Base-by-base conservation (phyloP, 371 early-diverging fungal genomes). In the Phascolomyces articulosus region DNA sequence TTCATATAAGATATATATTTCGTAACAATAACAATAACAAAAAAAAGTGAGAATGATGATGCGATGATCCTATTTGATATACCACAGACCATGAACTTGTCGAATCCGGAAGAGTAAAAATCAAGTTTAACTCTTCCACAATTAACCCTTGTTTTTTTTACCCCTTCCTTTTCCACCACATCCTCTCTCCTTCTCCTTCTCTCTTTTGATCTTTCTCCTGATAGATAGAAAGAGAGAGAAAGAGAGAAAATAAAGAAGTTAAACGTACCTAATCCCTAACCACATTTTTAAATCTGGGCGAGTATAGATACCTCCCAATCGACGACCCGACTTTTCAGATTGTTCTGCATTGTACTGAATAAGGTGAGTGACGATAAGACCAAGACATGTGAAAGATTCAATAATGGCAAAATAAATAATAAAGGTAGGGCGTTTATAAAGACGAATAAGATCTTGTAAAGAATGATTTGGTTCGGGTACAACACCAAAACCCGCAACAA, bases 391-490 rank as follows among this genome's bases (percentile, higher is more conserved):
- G 21, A 86, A 59, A 11, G 77, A 62, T 54, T 87, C 84, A 23
- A 89, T 80, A 15, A 91, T 38, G 8, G 82, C 67, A 67, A 93
- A 92, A 55, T 91, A 93, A 3, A 81, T 58, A 49, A 91, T 88
- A 65, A 93, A 93, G 0, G 87, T 77, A 1, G 90, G 91, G 4
- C 93, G 84, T 63, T 82, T 87, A 69, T 90, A 93, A n/a, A 93
- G 77, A 40, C 72, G 68, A 51, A 93, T 84, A 58, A 93, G 70
- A 57, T 92, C 90, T 41, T 87, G 83, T 26, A 93, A 78, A 3
- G 87, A 85, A 53, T 91, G 89, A 38, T 80, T 85, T 0, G 90
- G 90, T 69, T 91, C 93, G n/a, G 89, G 86, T 6, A 93, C 89
- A 4, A 90, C 87, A 8, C 92, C 93, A 78, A 93, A 93, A 21